Evolutionary conservation across 805 yeast genomes (phyloP), one percentile per base, ranked within the genome.

Genomic region (Cyberlindnera mississippiensis): DNA sequence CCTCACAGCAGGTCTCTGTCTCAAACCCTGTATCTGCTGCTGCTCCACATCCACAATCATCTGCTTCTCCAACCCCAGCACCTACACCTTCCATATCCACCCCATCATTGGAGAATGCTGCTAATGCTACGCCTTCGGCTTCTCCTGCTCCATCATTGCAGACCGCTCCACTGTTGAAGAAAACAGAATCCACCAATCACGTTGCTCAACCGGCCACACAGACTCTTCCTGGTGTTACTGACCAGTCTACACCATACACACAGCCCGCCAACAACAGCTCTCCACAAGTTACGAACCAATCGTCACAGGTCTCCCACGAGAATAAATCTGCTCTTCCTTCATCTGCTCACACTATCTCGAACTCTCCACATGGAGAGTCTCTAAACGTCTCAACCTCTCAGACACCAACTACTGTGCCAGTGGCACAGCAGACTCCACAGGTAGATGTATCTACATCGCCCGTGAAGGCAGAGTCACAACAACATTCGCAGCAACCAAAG

Each of bases 161-260:
- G 14, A 27, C 29, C 29, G 40, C 44, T 3, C 44, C 44, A 27
- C 33, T 35, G 32, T 15, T 41, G 12, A 38, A 31, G 22, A 40
- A 40, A 37, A 12, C 31, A 20, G 24, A 20, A 20, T 12, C 13
- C 35, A 12, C 28, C 38, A n/a, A 17, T 13, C 17, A 6, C 28
- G 20, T 7, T 14, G 33, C 18, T 3, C 24, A 22, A 14, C 7
- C 14, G 18, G 22, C 33, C 7, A 19, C 27, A 17, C 31, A 29
- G 26, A 6, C 24, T 13, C 22, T 24, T 13, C 24, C 33, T 15
- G 39, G 22, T 15, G 29, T 28, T n/a, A 24, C 40, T 24, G 40
- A 41, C 19, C 46, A 38, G 24, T 35, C 42, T 14, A 37, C 41
- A 3, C 41, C 45, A 34, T 24, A 37, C 16, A 8, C 35, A 18